Evolutionary conservation across 1,284 basidiomycete genomes (phyloP), one percentile per base, ranked within the genome.

Genomic region (Anthracocystis panici-leucophaei): DNA sequence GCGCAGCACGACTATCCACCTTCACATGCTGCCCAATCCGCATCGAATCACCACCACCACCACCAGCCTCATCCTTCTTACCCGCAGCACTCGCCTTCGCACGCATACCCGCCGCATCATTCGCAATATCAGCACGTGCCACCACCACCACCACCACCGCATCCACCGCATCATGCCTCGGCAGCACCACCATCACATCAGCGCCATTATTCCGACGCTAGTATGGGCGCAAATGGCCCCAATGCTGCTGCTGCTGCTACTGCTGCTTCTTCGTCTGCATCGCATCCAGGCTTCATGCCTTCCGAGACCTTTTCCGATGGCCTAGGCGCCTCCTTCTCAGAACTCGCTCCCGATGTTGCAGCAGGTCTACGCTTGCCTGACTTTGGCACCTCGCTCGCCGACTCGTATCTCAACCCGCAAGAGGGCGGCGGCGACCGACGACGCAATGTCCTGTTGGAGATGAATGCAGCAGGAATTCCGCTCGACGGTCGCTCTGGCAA

Each of bases 321-420:
- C 11, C 62, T 75, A 0, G 72, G 58, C 25, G 74, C 51, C n/a
- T 72, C 75, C 8, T 70, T 80, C 59, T 75, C 68, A 27, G 65
- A 71, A 40, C 58, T 78, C 29, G 68, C 71, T 2, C 71, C 75
- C 5, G 72, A 71, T 25, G 58, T 69, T 2, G 72, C 76, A 2
- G 72, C 76, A 8, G 57, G 60, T 20, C 54, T 78, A 3, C 73
- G 77, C 44, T 54, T 80, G 38, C 79, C 79, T 14, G 77, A 76
- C 44, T 75, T 80, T 57, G 72, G 67, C 54, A 78, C 74, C 12
- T 77, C 74, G n/a, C 68, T 80, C 29, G 79, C 77, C 23, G 79
- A 78, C 53, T 72, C 70, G 41, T 78, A 79, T 46, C 76, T 80
- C 67, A 75, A 80, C 25, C 46, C 70, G 41, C 64, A 73, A 44